Evolutionary conservation across 2,329 filamentous ascomycete species (phyloP).

Genomic region (Sporothrix luriei): DNA sequence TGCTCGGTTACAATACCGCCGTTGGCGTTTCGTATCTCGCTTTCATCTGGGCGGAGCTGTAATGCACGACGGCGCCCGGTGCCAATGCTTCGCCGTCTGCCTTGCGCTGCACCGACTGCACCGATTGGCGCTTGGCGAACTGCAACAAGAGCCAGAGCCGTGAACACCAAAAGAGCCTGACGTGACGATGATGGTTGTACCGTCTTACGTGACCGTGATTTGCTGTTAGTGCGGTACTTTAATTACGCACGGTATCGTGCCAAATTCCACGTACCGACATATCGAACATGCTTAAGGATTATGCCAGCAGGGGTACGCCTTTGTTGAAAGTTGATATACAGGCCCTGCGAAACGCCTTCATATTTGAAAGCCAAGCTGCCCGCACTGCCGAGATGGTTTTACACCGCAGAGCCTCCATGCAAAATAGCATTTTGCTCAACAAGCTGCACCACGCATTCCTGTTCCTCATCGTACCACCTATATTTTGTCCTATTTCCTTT

Average conservation of each 20-base stretch:
- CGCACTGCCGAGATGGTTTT: background rate
- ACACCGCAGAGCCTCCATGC: background rate
- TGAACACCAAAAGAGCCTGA: constrained; percentile 18
- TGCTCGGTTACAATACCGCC: background rate
- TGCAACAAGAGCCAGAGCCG: background rate
- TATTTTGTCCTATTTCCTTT: background rate
- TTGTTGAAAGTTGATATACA: constrained; percentile 4
- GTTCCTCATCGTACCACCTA: background rate
- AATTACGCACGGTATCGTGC: too few species aligned
- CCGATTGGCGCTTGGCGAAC: constrained; percentile 11
- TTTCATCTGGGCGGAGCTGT: background rate
- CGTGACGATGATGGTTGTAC: constrained; percentile 4
- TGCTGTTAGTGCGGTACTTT: background rate
- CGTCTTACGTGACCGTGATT: constrained; percentile 9
- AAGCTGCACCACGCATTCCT: background rate
- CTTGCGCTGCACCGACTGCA: background rate
- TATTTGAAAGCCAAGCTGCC: constrained; percentile 11
- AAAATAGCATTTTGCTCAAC: background rate
- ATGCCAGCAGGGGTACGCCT: constrained; percentile 19
- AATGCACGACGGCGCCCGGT: background rate
- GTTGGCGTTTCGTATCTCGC: background rate
- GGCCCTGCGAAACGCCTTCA: background rate
- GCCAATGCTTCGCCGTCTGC: background rate
- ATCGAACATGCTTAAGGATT: constrained; percentile 31
- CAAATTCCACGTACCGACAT: background rate